phyloP scores from a whole-genome alignment of 2,329 filamentous ascomycete species.

The Aureobasidium sp. region DNA sequence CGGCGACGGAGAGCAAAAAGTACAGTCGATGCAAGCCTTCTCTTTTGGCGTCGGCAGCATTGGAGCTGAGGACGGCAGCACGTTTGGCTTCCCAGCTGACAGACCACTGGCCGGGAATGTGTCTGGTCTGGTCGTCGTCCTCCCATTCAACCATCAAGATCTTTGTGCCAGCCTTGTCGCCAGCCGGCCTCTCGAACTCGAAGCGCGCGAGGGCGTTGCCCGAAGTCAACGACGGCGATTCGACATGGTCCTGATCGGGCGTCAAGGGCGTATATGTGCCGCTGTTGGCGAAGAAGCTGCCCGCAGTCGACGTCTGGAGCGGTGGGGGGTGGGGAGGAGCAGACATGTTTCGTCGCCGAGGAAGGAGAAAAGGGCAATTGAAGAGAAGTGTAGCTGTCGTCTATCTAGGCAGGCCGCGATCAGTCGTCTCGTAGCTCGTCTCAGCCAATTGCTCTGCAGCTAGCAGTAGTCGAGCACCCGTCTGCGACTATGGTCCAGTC shows the following conservation, averaged over 20 bases:
- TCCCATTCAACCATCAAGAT: constrained; percentile 93
- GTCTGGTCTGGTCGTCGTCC: constrained; percentile 47
- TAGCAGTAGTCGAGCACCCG: background rate
- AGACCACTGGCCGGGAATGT: constrained; percentile 56
- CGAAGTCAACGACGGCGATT: constrained; percentile 43
- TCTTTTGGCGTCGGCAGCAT: constrained; percentile 45
- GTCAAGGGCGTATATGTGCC: constrained; percentile 10
- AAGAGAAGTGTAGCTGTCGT: background rate
- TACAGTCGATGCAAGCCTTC: constrained; percentile 58
- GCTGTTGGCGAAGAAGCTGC: constrained; percentile 12
- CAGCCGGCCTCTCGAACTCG: constrained; percentile 74
- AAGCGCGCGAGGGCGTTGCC: constrained; percentile 69
- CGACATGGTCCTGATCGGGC: constrained; percentile 31
- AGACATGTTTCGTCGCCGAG: background rate
- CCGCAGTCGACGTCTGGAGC: background rate
- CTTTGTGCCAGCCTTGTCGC: constrained; percentile 86
- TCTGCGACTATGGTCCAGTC: background rate
- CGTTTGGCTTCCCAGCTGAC: constrained; percentile 75
- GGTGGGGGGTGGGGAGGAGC: background rate
- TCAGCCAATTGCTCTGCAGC: background rate
- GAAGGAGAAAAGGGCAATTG: background rate
- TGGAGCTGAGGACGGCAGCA: constrained; percentile 55
- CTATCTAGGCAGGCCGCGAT: background rate
- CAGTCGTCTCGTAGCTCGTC: background rate
- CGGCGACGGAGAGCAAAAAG: constrained; percentile 69